These are phyloP conservation scores for Xylariaceae sp. DNA, from an alignment of 2,329 filamentous ascomycete genomes.

Conservation along the genomic window DNA sequence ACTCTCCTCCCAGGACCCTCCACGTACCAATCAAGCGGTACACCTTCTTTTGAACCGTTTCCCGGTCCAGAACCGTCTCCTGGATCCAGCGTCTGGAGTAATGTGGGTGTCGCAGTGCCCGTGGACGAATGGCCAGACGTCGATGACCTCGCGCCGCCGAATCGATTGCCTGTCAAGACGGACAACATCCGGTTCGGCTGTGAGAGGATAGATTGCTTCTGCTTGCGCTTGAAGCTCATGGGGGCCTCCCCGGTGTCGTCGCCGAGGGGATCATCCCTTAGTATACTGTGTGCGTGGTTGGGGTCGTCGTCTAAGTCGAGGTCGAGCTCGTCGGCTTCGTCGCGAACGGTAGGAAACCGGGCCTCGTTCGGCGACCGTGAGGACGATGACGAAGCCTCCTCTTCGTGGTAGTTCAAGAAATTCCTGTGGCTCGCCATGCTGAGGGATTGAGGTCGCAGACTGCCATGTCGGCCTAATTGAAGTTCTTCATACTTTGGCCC, in stretches of 20 bases:
- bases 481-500: slow-evolving; percentile 2
- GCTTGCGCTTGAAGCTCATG: slow-evolving; percentile 68
- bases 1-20: slow-evolving; percentile 86
- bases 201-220: slow-evolving; percentile 45
- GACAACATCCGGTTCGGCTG: slow-evolving; percentile 44
- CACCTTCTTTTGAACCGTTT: slow-evolving; percentile 39
- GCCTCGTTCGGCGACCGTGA: slow-evolving; percentile 20
- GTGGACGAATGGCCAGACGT: slow-evolving; percentile 11
- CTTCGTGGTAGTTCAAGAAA: slow-evolving; percentile 22
- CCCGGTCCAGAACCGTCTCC: slow-evolving; percentile 13
- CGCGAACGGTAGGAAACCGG: slow-evolving; percentile 29
- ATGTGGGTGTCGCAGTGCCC: slow-evolving; percentile 23
- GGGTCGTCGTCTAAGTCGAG: slow-evolving; percentile 23
- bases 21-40: slow-evolving; percentile 72
- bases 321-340: slow-evolving; percentile 27
- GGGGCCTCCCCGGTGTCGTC: slow-evolving; percentile 41
- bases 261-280: slow-evolving; percentile 53
- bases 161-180: slow-evolving; percentile 39
- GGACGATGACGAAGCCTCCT: slow-evolving; percentile 27
- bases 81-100: slow-evolving; percentile 18
- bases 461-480: slow-evolving; percentile 24
- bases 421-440: slow-evolving; percentile 30
- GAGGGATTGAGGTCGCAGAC: slow-evolving; percentile 20
- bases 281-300: slow-evolving; percentile 32
- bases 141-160: slow-evolving; percentile 21